phyloP scores from a whole-genome alignment of 176 grass and related monocot species.

The Carex kokanica region DNA sequence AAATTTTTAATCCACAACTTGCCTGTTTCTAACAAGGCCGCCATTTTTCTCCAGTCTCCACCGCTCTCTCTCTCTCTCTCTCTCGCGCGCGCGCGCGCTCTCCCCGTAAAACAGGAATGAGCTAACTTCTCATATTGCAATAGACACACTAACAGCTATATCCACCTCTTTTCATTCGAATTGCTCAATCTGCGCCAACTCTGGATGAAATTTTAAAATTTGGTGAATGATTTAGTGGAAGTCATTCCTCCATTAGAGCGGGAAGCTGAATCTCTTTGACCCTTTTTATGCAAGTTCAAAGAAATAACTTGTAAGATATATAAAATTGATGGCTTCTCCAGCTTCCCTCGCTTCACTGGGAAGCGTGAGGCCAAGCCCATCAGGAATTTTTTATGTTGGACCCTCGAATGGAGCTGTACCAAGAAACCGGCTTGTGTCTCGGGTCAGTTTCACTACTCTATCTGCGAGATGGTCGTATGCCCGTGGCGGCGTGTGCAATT shows the following conservation, averaged over 20 bases:
- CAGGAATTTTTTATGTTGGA: slow-evolving; percentile 26
- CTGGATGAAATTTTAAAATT: slow-evolving; percentile 17
- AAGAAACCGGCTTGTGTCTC: slow-evolving; percentile 48
- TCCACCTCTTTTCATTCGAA: not conserved
- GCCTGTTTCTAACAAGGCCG: not conserved
- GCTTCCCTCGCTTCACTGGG: slow-evolving; percentile 74
- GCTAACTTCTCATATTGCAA: slow-evolving; percentile 12
- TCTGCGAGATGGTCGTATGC: slow-evolving; percentile 39
- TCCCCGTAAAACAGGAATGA: not conserved
- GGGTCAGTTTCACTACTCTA: slow-evolving; percentile 47
- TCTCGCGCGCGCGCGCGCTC: not conserved
- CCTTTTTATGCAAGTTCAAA: slow-evolving; percentile 35
- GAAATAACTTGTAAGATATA: slow-evolving; percentile 29
- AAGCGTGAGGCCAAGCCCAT: slow-evolving; percentile 50
- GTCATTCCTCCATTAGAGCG: slow-evolving; percentile 4
- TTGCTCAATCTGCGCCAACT: slow-evolving; percentile 9
- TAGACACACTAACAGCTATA: not conserved
- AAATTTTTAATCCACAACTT: slow-evolving; percentile 1
- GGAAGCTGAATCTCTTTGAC: not conserved
- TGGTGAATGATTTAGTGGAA: slow-evolving; percentile 24
- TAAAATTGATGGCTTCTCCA: slow-evolving; percentile 64
- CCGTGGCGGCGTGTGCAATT: slow-evolving; percentile 57
- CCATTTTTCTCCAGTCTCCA: not conserved
- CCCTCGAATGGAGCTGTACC: slow-evolving; percentile 18
- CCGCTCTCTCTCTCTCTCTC: not conserved